A percentile compares a stretch with the other conserved stretches of the same genome.
Conservation (phyloP, 495 filamentous ascomycete genomes). For the Penicillium manginii region DNA sequence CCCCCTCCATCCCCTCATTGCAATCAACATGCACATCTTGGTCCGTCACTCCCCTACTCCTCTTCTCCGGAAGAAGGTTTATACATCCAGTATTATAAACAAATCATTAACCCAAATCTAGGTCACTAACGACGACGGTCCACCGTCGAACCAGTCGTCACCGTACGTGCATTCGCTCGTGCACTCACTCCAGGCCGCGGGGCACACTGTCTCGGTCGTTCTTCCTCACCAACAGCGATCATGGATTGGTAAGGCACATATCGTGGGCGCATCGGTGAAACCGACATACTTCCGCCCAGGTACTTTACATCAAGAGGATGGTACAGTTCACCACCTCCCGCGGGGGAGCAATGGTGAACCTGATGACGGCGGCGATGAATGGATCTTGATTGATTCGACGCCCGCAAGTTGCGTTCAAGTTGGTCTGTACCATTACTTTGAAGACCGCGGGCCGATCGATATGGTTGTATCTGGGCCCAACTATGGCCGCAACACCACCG, state of each 20-base stretch:
- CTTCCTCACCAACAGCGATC: slow-evolving; percentile 90
- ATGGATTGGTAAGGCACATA: slow-evolving; percentile 98
- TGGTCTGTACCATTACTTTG: slow-evolving; percentile 84
- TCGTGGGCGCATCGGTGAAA: slow-evolving; percentile 81
- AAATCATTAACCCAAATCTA: slow-evolving; percentile 32
- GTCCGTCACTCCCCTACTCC: slow-evolving; percentile 17
- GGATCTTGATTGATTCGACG: slow-evolving; percentile 88
- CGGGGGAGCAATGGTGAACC: slow-evolving; percentile 66
- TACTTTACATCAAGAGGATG: slow-evolving; percentile 65
- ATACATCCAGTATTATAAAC: neutral
- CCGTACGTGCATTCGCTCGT: slow-evolving; percentile 92
- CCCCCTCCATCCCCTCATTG: slow-evolving; percentile 20
- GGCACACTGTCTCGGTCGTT: slow-evolving; percentile 85
- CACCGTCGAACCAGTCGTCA: slow-evolving; percentile 85
- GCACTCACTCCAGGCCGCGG: slow-evolving; percentile 70
- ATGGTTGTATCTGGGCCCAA: slow-evolving; percentile 91
- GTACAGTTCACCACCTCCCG: slow-evolving; percentile 63
- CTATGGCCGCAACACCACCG: slow-evolving; percentile 92
- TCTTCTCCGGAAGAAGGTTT: too few relatives aligned
- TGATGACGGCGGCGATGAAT: slow-evolving; percentile 70
- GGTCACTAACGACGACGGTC: slow-evolving; percentile 94
- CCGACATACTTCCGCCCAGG: slow-evolving; percentile 85
- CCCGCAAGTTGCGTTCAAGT: slow-evolving; percentile 90
- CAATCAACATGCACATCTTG: slow-evolving; percentile 47
- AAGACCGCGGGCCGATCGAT: slow-evolving; percentile 76